Base-by-base conservation (phyloP, 208 protist genomes). In the Histomonas meleagridis region DNA sequence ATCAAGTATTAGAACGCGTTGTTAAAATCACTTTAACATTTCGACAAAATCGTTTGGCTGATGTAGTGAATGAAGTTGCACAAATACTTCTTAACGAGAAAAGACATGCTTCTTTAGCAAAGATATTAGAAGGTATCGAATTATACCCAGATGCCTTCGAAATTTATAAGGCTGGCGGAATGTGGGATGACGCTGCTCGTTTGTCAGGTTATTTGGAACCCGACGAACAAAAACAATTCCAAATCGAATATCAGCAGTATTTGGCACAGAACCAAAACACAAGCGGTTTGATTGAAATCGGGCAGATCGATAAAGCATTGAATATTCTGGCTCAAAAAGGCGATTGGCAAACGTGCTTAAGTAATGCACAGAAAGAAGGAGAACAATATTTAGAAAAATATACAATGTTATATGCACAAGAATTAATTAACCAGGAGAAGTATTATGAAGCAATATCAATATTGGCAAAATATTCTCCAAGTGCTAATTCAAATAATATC, bases 391-490 rank as follows among this genome's bases (percentile, higher is more conserved):
- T 86, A 16, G 76, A 86, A 55, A 86, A 86, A n/a, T 86, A 86
- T 16, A 86, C 76, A 55, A 86, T 86, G 76, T 32, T n/a, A 86
- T 86, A 86, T 55, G 76, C 76, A 26, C 76, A 86, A 86, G 35
- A 23, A 38, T 55, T 51, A 32, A 46, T 86, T 86, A 46, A 86
- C 55, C 21, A 55, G 10, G 16, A 86, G 46, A 48, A 86, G 10
- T 86, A 51, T 46, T 40, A 86, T 55, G 46, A 86, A 49, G 76
- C 76, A 26, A 43, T 86, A 38, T 32, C 46, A 16, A 28, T 86
- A 57, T 28, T 86, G 0, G 76, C 76, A 9, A 86, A 86, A 86
- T 86, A 86, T 35, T 57, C 76, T 55, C 76, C 76, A 55, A 46
- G n/a, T 55, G 7, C 76, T 38, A 46, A 32, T 18, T 55, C 46